Evolutionary conservation across 2,329 filamentous ascomycete genomes (phyloP).

Genomic region (Nothopassalora personata): DNA sequence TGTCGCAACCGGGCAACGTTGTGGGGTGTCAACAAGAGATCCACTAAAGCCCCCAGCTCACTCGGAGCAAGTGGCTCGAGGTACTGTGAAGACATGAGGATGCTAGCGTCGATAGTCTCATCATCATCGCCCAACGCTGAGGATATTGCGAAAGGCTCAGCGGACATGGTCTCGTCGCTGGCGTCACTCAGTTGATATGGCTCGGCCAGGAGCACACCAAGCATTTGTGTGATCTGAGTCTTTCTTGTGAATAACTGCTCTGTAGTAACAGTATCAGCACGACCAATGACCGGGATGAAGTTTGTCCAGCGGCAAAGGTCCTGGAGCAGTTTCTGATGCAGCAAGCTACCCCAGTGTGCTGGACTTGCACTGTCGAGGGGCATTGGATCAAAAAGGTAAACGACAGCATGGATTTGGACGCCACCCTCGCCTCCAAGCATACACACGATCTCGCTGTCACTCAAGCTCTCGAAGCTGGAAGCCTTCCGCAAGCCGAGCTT

Average conservation of each 20-base stretch:
- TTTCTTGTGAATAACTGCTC: conserved; percentile 15
- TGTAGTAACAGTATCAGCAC: conserved; percentile 56
- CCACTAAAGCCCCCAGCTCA: conserved; percentile 66
- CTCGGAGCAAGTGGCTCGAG: conserved; percentile 72
- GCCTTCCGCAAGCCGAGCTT: conserved; percentile 63
- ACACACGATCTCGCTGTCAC: conserved; percentile 68
- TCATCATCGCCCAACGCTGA: conserved; percentile 65
- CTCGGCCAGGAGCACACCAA: conserved; percentile 11
- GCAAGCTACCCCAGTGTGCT: conserved; percentile 5
- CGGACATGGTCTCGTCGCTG: not conserved
- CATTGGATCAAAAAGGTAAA: conserved; percentile 73
- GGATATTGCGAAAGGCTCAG: conserved; percentile 66
- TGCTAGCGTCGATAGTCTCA: conserved; percentile 84
- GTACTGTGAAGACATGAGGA: conserved; percentile 90
- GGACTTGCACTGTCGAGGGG: conserved; percentile 1
- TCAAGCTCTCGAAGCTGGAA: conserved; percentile 56
- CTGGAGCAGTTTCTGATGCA: conserved; percentile 21
- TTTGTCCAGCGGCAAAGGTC: conserved; percentile 67
- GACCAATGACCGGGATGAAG: conserved; percentile 75
- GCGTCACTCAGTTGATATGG: conserved; percentile 10
- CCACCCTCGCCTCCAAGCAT: conserved; percentile 78
- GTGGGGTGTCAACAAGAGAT: conserved; percentile 69
- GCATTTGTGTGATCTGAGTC: conserved; percentile 12
- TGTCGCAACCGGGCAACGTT: conserved; percentile 78
- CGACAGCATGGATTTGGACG: conserved; percentile 73